Percentiles rank a stretch among this genome's conserved stretches.
phyloP scores from a whole-genome alignment of 495 filamentous ascomycete genomes.

The Podospora didyma region DNA sequence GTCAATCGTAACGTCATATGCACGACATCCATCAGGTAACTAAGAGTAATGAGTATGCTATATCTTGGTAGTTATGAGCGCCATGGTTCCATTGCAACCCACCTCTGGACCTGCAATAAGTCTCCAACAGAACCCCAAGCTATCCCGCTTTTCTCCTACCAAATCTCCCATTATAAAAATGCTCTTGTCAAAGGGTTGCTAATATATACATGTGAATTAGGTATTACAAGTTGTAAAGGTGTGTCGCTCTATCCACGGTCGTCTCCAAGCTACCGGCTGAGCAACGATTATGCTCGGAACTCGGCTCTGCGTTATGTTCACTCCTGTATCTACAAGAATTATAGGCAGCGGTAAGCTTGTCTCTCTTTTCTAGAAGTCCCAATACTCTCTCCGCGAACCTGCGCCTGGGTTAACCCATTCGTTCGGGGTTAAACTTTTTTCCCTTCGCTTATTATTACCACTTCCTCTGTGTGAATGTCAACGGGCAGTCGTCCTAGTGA shows the following conservation, averaged over 20 bases:
- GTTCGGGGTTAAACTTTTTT: not conserved
- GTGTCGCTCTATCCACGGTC: not conserved
- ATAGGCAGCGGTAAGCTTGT: not conserved
- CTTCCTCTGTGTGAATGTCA: conserved; percentile 55
- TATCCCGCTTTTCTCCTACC: not conserved
- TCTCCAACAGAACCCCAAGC: no score
- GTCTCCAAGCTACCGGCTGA: no score
- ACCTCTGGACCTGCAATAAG: no score
- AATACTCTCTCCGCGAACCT: not conserved
- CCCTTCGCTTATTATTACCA: conserved; percentile 21
- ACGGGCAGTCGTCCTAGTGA: conserved; percentile 58
- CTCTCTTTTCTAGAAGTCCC: not conserved
- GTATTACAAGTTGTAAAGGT: conserved; percentile 20
- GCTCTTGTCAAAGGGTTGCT: no score
- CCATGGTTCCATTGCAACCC: no score
- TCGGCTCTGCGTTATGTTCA: no score
- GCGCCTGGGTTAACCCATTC: not conserved
- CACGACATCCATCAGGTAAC: not conserved
- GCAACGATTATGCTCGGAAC: no score
- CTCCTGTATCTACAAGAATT: no score
- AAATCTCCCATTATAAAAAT: not conserved
- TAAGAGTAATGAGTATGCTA: no score
- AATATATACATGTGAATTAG: conserved; percentile 18
- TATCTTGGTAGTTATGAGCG: no score
- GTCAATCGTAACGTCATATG: conserved; percentile 5